Base-by-base conservation (phyloP, 768 basidiomycete genomes). In the Amanita polypyramis region DNA sequence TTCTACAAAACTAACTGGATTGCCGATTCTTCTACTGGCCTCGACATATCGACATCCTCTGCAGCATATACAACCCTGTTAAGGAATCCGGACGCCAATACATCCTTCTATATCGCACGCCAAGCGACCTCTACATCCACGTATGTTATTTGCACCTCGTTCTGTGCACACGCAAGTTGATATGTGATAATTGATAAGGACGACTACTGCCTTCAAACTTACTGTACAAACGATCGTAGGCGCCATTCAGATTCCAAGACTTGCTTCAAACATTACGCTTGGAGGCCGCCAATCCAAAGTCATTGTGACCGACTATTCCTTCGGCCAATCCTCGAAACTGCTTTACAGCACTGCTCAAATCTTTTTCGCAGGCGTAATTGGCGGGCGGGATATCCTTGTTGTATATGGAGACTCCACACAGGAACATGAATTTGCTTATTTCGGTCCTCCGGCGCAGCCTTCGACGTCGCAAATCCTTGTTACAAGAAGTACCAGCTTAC, bases 1-100 rank as follows among this genome's bases (percentile, higher is more conserved):
- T 86, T 91, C 59, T 77, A 79, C 62, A 85, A 89, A 65, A 92
- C 88, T 0, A 74, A 87, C 52, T 76, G 80, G 72, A 66, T 88
- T 17, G 81, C 78, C 3, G 75, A 85, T 55, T 71, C 77, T 19
- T 74, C 70, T 19, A 74, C 68, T 10, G 78, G 77, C 2, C 59
- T 73, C 5, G 43, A 56, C 1, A 61, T 62, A 9, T 67, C 67
- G 1, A 64, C 62, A 2, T 74, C 74, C 49, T 50, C 72, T 0
- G 69, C 66, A 2, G 75, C 72, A 3, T 83, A 80, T 52, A 73
- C 75, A 14, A 86, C 83, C 0, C 58, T 79, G 15, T 64, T 92
- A 41, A 66, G 62, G 43, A 91, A 92, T 58, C 82, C 82, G 0
- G 82, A 87, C 49, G 78, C 77, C 0, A 63, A 63, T 1, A 65